A percentile compares a stretch with the other conserved stretches of the same genome.
phyloP scores from a whole-genome alignment of 345 rosid species.

The Lagerstroemia speciosa region DNA sequence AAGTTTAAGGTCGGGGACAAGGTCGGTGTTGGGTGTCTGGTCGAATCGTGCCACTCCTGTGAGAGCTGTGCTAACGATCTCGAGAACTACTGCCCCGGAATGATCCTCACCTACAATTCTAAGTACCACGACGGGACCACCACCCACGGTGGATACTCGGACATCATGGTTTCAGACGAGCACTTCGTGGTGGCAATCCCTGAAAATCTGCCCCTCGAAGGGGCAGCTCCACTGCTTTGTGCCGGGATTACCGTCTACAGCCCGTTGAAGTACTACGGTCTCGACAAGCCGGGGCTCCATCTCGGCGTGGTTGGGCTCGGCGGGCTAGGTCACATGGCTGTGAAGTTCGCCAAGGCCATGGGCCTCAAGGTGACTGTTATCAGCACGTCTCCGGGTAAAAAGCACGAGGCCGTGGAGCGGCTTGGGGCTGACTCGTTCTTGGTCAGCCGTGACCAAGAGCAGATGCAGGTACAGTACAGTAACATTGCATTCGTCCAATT shows the following conservation, averaged over 20 bases:
- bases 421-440: slow-evolving; percentile 38
- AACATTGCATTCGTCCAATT: neutral
- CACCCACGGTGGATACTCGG: slow-evolving; percentile 29
- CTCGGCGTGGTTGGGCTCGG: slow-evolving; percentile 45
- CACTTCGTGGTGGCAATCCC: slow-evolving; percentile 42
- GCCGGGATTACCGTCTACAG: slow-evolving; percentile 62
- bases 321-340: slow-evolving; percentile 40
- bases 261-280: slow-evolving; percentile 40
- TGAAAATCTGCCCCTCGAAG: slow-evolving; percentile 37
- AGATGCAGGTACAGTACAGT: slow-evolving; percentile 30
- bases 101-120: neutral
- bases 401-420: slow-evolving; percentile 28
- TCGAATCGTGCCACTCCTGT: slow-evolving; percentile 18
- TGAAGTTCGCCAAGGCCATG: slow-evolving; percentile 44
- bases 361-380: slow-evolving; percentile 38
- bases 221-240: slow-evolving; percentile 50
- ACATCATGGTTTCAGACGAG: slow-evolving; percentile 36
- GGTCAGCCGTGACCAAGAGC: slow-evolving; percentile 25
- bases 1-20: slow-evolving; percentile 29
- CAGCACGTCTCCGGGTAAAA: slow-evolving; percentile 37
- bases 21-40: slow-evolving; percentile 32
- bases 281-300: slow-evolving; percentile 25
- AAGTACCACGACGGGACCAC: slow-evolving; percentile 19
- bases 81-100: slow-evolving; percentile 9
- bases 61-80: slow-evolving; percentile 9